Evolutionary conservation across 2,329 filamentous ascomycete species (phyloP).

Genomic region (Penicillium sp.): DNA sequence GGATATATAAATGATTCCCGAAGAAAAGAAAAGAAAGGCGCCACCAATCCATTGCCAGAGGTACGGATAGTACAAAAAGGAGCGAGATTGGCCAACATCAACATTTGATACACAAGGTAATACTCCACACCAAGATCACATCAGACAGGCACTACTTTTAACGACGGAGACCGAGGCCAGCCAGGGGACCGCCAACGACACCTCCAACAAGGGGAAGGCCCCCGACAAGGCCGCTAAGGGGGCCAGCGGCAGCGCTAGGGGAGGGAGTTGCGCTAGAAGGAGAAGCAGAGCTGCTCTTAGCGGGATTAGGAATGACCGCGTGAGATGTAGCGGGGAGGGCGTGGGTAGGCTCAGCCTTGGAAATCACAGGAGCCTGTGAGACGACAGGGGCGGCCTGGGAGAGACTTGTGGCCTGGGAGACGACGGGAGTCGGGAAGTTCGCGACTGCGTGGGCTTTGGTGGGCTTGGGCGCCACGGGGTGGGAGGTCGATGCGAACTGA

Average conservation of each 20-base stretch:
- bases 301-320: not conserved
- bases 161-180: constrained; percentile 1
- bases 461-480: not conserved
- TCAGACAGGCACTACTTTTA: not conserved
- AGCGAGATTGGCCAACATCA: not conserved
- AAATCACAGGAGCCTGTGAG: not conserved
- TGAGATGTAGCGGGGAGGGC: not conserved
- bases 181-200: constrained; percentile 3
- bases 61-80: constrained; percentile 9
- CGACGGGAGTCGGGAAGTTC: not conserved
- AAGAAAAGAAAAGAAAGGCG: constrained; percentile 1
- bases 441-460: no score
- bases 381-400: not conserved
- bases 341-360: not conserved
- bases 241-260: not conserved
- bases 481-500: not conserved
- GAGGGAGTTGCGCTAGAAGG: constrained; percentile 8
- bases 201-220: constrained; percentile 8
- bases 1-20: constrained; percentile 17
- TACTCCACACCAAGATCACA: not conserved
- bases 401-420: not conserved
- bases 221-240: not conserved
- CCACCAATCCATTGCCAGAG: constrained; percentile 3
- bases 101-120: not conserved
- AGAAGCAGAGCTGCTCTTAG: constrained; percentile 7